phyloP scores from a whole-genome alignment of 495 filamentous ascomycete species.

The Xylaria castorea region DNA sequence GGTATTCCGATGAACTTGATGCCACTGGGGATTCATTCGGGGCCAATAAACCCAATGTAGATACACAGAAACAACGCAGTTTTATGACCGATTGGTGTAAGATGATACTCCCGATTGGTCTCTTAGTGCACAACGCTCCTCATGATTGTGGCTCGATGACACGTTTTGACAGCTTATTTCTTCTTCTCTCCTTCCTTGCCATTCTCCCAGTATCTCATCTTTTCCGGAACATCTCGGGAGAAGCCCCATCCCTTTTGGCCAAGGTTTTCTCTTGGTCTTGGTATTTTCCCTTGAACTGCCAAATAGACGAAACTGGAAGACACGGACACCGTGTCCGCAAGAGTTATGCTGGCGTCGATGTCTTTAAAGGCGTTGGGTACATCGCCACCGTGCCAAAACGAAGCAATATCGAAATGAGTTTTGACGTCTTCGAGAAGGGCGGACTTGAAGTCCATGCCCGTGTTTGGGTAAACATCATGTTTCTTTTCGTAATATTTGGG shows the following conservation, averaged over 20 bases:
- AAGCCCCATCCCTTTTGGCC: not conserved
- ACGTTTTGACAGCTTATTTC: not conserved
- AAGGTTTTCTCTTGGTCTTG: not conserved
- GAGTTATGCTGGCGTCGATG: not conserved
- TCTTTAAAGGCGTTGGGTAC: conserved; percentile 9
- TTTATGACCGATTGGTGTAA: too few species aligned
- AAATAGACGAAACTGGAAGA: conserved; percentile 3
- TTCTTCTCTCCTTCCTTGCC: not conserved
- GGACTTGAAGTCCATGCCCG: conserved; percentile 13
- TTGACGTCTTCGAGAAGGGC: conserved; percentile 6
- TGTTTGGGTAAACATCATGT: not conserved
- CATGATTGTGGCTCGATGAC: not conserved
- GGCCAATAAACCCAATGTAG: not conserved
- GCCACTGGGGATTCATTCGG: not conserved
- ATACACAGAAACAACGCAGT: too few species aligned
- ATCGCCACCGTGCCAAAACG: conserved; percentile 1
- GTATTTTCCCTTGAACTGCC: conserved; percentile 4
- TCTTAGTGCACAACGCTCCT: not conserved
- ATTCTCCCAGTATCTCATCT: conserved; percentile 3
- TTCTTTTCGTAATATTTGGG: not conserved
- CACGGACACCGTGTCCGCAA: not conserved
- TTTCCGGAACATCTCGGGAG: not conserved
- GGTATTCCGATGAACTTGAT: not conserved
- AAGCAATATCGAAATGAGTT: not conserved
- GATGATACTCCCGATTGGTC: not conserved